Percentiles rank a stretch among this genome's conserved stretches.
phyloP scores from a whole-genome alignment of 169 alveolate species.

The Cryptosporidium andersoni region DNA sequence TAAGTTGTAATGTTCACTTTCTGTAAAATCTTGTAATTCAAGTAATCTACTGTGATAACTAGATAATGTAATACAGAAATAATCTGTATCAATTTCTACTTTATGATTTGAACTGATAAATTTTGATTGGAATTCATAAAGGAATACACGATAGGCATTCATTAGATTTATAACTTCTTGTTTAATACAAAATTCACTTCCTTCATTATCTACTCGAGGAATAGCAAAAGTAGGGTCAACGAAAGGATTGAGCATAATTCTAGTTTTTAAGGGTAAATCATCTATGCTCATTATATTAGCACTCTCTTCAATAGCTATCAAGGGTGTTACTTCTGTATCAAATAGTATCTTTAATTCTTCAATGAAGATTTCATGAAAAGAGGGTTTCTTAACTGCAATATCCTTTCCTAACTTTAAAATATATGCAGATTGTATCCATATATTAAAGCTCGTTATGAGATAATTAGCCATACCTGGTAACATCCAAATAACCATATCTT shows the following conservation, averaged over 20 bases:
- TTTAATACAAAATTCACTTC: constrained; percentile 21
- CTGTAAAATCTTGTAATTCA: too few species aligned
- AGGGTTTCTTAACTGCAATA: neutral
- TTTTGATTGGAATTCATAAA: constrained; percentile 51
- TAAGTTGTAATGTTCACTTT: neutral
- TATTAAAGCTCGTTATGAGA: constrained; percentile 17
- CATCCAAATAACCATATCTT: constrained; percentile 19
- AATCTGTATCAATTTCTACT: constrained; percentile 23
- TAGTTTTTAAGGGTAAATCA: constrained; percentile 4
- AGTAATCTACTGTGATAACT: too few species aligned
- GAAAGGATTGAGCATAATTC: constrained; percentile 38
- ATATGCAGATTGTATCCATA: constrained; percentile 61
- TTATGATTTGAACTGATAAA: constrained; percentile 27
- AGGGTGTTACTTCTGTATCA: constrained; percentile 2
- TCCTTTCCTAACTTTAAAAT: constrained; percentile 18
- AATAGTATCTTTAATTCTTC: constrained; percentile 20
- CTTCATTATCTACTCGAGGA: constrained; percentile 19
- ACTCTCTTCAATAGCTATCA: constrained; percentile 7
- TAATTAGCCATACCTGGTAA: constrained; percentile 34
- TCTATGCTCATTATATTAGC: constrained; percentile 29
- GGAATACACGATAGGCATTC: constrained; percentile 57
- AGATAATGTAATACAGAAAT: constrained; percentile 6
- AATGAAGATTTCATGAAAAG: constrained; percentile 7
- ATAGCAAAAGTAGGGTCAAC: constrained; percentile 37
- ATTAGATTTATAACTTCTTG: constrained; percentile 4